These are phyloP conservation scores for Pleurotus tuber-regium DNA, from an alignment of 768 basidiomycete species.

Conservation along the genomic window DNA sequence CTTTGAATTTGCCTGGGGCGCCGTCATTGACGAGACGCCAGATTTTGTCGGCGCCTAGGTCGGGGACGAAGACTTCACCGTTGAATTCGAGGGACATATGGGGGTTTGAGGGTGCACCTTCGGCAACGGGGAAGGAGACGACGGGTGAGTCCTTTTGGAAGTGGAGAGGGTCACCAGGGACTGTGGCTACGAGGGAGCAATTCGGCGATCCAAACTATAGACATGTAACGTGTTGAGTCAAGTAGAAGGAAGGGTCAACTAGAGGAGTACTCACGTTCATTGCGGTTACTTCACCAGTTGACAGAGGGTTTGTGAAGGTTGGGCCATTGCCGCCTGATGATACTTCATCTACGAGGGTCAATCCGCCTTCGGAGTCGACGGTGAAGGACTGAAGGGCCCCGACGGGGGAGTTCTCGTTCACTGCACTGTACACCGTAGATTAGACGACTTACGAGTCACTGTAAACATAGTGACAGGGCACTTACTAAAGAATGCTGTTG, in stretches of 20 bases:
- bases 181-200: slow-evolving; percentile 31
- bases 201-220: slow-evolving; percentile 36
- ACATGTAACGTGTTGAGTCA: neutral
- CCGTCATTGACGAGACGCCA: slow-evolving; percentile 53
- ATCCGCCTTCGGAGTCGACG: slow-evolving; percentile 38
- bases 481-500: slow-evolving; percentile 58
- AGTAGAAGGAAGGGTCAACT: neutral
- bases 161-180: slow-evolving; percentile 35
- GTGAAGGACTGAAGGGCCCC: slow-evolving; percentile 53
- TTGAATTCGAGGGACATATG: slow-evolving; percentile 58
- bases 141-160: slow-evolving; percentile 34
- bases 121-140: slow-evolving; percentile 48
- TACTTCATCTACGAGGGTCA: slow-evolving; percentile 39
- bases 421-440: slow-evolving; percentile 35
- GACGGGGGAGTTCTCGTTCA: slow-evolving; percentile 44
- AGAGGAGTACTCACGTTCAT: slow-evolving; percentile 56
- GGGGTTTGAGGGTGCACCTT: slow-evolving; percentile 45
- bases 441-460: neutral
- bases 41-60: slow-evolving; percentile 61
- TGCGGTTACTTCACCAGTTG: slow-evolving; percentile 53
- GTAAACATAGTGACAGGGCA: slow-evolving; percentile 8
- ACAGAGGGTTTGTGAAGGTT: slow-evolving; percentile 46
- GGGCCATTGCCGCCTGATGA: slow-evolving; percentile 48
- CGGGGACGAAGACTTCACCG: slow-evolving; percentile 56
- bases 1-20: slow-evolving; percentile 40